Base-by-base conservation (phyloP, 1,284 basidiomycete species). In the Rhodotorula sp. region DNA sequence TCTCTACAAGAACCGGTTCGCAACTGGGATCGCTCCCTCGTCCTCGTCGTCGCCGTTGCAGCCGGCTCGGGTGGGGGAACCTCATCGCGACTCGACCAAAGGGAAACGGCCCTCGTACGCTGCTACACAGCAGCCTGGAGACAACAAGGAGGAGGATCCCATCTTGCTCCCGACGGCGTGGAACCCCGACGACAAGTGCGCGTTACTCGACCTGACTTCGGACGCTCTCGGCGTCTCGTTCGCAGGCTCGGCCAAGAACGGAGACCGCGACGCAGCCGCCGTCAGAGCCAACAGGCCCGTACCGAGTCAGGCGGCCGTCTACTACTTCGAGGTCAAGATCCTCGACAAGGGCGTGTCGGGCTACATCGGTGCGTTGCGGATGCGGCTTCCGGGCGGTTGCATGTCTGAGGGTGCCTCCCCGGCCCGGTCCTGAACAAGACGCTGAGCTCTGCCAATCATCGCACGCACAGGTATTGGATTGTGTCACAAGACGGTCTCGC, bases 241-340 rank as follows among this genome's bases (percentile, higher is more conserved):
- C 78, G 84, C 67, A 1, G 71, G 71, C 81, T 68, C 69, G 6
- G 70, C 70, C 29, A 76, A 74, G 64, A 69, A 82, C 67, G 86
- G 84, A n/a, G 89, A 92, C 64, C 87, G 87, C 67, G 92, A 95
- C 67, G 90, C 91, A 0, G 89, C 90, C 33, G 85, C 91, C 46
- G 89, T 91, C 14, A 86, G 91, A 61, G 87, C 92, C 0, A 86
- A 86, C 60, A 82, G 86, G 72, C 85, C 88, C 4, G 88, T 95
- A 59, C 93, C 93, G 3, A 84, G 87, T 1, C 88, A 88, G 20
- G 89, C 90, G 76, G 94, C 92, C 24, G 87, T 95, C 60, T 93
- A 91, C 79, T 97, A 95, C 80, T 97, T 88, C 78, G 93, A 97
- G 82, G 87, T 91, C 4, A 87, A 90, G 76, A 87, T 96, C 56